These are phyloP conservation scores for Blumeria hordei DNA, from an alignment of 2,329 filamentous ascomycete genomes.

Conservation along the genomic window DNA sequence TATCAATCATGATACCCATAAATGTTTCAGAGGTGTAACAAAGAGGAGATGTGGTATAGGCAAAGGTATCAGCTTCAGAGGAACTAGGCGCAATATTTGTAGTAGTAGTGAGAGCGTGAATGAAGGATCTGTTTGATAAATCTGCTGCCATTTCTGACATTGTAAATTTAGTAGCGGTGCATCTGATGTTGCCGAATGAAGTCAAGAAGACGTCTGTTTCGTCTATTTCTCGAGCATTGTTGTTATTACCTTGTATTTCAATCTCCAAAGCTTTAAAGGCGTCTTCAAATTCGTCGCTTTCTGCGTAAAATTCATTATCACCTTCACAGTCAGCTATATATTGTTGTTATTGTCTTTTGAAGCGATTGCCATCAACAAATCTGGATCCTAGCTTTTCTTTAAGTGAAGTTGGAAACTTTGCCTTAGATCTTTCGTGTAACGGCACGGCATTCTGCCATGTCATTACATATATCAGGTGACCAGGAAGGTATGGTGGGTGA, in stretches of 20 bases:
- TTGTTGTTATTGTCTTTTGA: not conserved
- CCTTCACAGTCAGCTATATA: not conserved
- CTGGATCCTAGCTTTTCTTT: not conserved
- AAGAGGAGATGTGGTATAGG: too few relatives aligned
- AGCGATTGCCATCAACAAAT: not conserved
- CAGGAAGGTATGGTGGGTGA: too few relatives aligned
- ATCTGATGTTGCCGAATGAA: not conserved
- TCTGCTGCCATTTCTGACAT: too few relatives aligned
- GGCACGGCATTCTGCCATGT: too few relatives aligned
- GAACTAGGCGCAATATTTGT: too few relatives aligned
- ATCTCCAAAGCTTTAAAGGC: not conserved
- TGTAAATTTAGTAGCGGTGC: too few relatives aligned
- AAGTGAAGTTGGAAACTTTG: not conserved
- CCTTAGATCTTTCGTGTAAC: constrained; percentile 1
- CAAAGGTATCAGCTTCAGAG: too few relatives aligned
- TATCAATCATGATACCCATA: not conserved
- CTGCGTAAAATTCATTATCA: not conserved
- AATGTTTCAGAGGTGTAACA: not conserved
- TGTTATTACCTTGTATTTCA: not conserved
- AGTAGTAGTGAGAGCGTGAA: too few relatives aligned
- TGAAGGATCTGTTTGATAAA: too few relatives aligned
- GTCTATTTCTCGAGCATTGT: not conserved
- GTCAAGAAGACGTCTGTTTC: not conserved
- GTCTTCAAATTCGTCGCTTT: not conserved
- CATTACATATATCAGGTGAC: too few relatives aligned